Percentiles rank a stretch among this genome's conserved stretches.
These are phyloP conservation scores for Berkeleyomyces basicola DNA, from an alignment of 2,329 filamentous ascomycete species.

Conservation along the genomic window DNA sequence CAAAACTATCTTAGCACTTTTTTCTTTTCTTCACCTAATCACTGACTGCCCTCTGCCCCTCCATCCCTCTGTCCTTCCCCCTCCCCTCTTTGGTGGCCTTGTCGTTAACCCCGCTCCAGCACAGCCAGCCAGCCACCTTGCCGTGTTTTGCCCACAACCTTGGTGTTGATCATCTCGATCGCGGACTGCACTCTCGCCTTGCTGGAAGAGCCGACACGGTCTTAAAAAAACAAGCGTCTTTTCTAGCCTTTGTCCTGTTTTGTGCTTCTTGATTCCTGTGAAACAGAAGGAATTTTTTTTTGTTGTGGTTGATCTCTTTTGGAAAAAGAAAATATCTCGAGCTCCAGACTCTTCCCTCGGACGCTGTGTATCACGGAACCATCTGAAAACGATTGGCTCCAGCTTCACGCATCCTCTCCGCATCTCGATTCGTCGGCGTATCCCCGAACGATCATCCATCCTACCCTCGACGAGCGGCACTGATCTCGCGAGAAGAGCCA, in stretches of 20 bases:
- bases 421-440: slow-evolving; percentile 13
- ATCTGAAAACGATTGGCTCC: slow-evolving; percentile 9
- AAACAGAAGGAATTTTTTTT: background rate
- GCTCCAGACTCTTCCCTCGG: background rate
- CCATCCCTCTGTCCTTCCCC: background rate
- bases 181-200: slow-evolving; percentile 1
- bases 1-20: background rate
- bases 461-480: slow-evolving; percentile 14
- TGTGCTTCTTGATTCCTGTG: slow-evolving; percentile 1
- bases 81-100: background rate
- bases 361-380: background rate
- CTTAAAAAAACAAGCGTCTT: background rate
- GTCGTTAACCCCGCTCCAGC: background rate
- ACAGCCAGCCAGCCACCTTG: background rate
- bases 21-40: background rate
- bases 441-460: slow-evolving; percentile 11
- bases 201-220: background rate
- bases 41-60: background rate
- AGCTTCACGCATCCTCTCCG: background rate
- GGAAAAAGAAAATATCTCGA: background rate
- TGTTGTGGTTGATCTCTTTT: background rate
- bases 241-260: background rate
- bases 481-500: slow-evolving; percentile 14
- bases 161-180: slow-evolving; percentile 11
- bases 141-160: background rate